These are phyloP conservation scores for Paraphoma sp. DNA, from an alignment of 2,329 filamentous ascomycete genomes.

Conservation along the genomic window DNA sequence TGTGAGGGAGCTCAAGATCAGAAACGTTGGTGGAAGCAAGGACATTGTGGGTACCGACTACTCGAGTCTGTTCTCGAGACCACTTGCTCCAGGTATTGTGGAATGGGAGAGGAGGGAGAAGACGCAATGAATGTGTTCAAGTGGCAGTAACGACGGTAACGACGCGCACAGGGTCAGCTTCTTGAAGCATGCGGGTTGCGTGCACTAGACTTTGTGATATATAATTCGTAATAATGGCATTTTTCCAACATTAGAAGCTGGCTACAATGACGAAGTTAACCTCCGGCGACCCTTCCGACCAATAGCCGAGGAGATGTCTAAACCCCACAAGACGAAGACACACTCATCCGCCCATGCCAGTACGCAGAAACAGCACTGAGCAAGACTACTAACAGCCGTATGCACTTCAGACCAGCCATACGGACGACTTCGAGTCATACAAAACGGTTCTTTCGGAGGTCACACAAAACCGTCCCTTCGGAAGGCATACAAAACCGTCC, in stretches of 20 bases:
- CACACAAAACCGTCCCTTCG: too few species aligned
- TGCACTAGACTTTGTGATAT: slow-evolving; percentile 10
- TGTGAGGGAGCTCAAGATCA: slow-evolving; percentile 80
- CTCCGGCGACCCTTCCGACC: neutral
- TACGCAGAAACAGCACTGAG: too few species aligned
- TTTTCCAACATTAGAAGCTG: neutral
- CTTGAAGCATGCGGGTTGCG: slow-evolving; percentile 1
- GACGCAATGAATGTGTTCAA: slow-evolving; percentile 21
- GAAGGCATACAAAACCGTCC: neutral
- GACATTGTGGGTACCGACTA: slow-evolving; percentile 74
- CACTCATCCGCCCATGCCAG: too few species aligned
- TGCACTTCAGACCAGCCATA: too few species aligned
- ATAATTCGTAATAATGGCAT: slow-evolving; percentile 6
- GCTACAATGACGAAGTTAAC: neutral
- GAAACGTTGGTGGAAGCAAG: slow-evolving; percentile 74
- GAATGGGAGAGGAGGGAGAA: slow-evolving; percentile 73
- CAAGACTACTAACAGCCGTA: too few species aligned
- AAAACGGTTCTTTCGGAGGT: too few species aligned
- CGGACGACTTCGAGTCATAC: too few species aligned
- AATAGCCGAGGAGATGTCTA: slow-evolving; percentile 4
- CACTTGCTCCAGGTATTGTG: slow-evolving; percentile 61
- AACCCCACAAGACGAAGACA: neutral
- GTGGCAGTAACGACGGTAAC: slow-evolving; percentile 18
- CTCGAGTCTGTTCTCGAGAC: slow-evolving; percentile 57
- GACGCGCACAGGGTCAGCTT: slow-evolving; percentile 19